Percentiles rank a stretch among this genome's conserved stretches.
Conservation (phyloP, 305 asterid genomes). For the Rubia occidens region DNA sequence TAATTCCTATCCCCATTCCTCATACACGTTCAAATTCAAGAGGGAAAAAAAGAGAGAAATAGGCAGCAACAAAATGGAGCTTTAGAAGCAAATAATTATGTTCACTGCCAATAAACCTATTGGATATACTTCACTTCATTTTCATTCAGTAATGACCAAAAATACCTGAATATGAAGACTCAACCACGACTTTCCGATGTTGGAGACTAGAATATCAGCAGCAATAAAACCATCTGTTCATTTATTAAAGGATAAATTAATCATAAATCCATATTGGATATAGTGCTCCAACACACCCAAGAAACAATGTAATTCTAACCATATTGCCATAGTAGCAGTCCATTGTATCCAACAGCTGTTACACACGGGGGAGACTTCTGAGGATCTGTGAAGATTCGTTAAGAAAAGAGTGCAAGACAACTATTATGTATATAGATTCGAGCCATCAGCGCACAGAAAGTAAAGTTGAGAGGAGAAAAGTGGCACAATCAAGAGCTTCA, state of each 20-base stretch:
- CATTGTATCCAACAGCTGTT: slow-evolving; percentile 80
- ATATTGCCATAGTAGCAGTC: slow-evolving; percentile 65
- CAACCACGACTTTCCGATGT: slow-evolving; percentile 82
- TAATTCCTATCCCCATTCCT: too few species aligned
- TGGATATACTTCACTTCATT: too few species aligned
- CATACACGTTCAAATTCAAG: too few species aligned
- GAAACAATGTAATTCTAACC: slow-evolving; percentile 30
- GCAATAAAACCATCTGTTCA: slow-evolving; percentile 54
- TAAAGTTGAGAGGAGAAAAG: neutral
- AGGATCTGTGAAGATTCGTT: slow-evolving; percentile 53
- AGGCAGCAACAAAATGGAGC: too few species aligned
- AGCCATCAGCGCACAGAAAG: neutral
- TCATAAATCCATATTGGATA: neutral
- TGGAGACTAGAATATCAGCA: slow-evolving; percentile 64
- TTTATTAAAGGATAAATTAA: slow-evolving; percentile 15
- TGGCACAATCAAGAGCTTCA: neutral
- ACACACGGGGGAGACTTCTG: slow-evolving; percentile 66
- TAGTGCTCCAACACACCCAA: neutral
- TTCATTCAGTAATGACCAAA: slow-evolving; percentile 16
- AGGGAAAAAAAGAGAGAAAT: too few species aligned
- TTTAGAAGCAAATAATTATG: too few species aligned
- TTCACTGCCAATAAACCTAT: too few species aligned
- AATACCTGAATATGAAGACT: slow-evolving; percentile 84
- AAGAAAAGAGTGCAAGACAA: slow-evolving; percentile 32
- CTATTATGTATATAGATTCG: neutral